Base-by-base conservation (phyloP, 345 rosid genomes). In the Ailanthus altissimus region DNA sequence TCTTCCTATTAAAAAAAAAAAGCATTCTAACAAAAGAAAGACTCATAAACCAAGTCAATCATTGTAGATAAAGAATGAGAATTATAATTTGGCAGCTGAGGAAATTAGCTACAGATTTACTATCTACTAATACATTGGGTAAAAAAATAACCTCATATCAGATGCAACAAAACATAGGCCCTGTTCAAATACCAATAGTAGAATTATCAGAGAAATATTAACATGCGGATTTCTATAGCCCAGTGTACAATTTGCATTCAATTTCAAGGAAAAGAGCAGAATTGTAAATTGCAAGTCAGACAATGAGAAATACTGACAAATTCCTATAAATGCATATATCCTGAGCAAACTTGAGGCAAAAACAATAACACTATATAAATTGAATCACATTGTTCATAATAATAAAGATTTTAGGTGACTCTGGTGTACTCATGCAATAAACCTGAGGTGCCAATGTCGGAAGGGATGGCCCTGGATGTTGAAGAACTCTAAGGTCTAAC, bases 401-500 rank as follows among this genome's bases (percentile, higher is more conserved):
- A 60, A 51, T 25, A 16, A 49, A 42, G 54, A 50, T 50, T 51
- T 32, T 42, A 47, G 21, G 64, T 62, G 8, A 5, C 43, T 28
- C 59, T 13, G 40, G 42, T 28, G 36, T 81, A 72, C 32, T 70
- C 68, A 64, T 65, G 59, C 63, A 56, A 64, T 77, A 71, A 79
- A 96, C 99, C 99, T 96, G 99, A 74, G 99, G 94, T 80, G 91
- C 97, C 86, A 96, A 72, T 58, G 88, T 38, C 8, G 97, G 99
- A 85, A 85, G 64, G n/a, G 87, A 84, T 81, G 97, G 97, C 64
- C 89, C 97, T 67, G 83, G 87, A 64, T 82, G 80, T 73, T 84
- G 93, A 68, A 84, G 70, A 56, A 77, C 79, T 72, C 81, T 89
- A 77, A 75, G 83, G 67, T 90, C 90, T 77, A 83, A 70, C 61